These are phyloP conservation scores for Plectranthus barbatus DNA, from an alignment of 257 asterid genomes.

Conservation along the genomic window DNA sequence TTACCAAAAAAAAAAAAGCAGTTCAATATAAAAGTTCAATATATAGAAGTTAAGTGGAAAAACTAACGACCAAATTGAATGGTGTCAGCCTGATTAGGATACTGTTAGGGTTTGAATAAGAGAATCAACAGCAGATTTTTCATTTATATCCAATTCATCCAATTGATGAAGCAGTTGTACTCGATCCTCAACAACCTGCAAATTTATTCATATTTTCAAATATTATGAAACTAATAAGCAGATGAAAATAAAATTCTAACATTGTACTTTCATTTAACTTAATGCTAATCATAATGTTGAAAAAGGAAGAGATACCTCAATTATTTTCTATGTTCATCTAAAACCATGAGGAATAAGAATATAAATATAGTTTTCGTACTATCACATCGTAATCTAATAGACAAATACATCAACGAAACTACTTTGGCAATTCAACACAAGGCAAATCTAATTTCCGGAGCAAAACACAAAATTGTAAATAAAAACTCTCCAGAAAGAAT, in stretches of 20 bases:
- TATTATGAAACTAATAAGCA: neutral
- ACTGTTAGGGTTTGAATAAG: conserved; percentile 54
- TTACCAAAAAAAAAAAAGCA: neutral
- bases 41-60: neutral
- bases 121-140: conserved; percentile 44
- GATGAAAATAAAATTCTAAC: neutral
- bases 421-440: neutral
- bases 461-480: neutral
- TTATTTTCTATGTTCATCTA: too few species aligned
- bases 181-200: conserved; percentile 88
- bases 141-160: conserved; percentile 43
- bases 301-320: neutral
- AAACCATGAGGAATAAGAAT: neutral
- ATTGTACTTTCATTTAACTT: neutral
- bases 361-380: neutral
- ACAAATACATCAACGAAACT: neutral
- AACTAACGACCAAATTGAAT: neutral
- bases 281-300: neutral
- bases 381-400: neutral
- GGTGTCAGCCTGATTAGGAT: conserved; percentile 34
- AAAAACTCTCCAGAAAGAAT: neutral
- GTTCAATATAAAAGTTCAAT: neutral
- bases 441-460: neutral
- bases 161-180: conserved; percentile 60
- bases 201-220: neutral